phyloP scores from a whole-genome alignment of 169 alveolate genomes.

The Cryptosporidium baileyi region DNA sequence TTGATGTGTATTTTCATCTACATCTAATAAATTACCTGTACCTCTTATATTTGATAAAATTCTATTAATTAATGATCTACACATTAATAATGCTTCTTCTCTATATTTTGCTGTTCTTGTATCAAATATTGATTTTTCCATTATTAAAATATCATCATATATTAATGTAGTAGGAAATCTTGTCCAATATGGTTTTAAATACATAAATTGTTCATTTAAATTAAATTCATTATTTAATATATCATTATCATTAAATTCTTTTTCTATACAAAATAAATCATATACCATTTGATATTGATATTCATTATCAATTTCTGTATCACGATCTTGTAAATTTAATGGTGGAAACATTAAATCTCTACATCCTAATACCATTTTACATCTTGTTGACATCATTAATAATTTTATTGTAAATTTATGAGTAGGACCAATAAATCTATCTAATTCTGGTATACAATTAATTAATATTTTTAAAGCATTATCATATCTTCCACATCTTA shows the following conservation, averaged over 20 bases:
- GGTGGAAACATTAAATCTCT: slow-evolving; percentile 69
- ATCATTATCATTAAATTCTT: slow-evolving; percentile 16
- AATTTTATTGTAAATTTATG: slow-evolving; percentile 59
- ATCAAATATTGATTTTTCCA: slow-evolving; percentile 69
- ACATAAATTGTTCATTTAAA: background rate
- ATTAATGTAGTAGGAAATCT: slow-evolving; percentile 35
- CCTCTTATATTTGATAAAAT: slow-evolving; percentile 58
- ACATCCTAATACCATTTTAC: slow-evolving; percentile 51
- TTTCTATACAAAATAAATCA: slow-evolving; percentile 46
- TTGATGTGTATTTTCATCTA: background rate
- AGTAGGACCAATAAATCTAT: slow-evolving; percentile 51
- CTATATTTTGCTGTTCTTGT: slow-evolving; percentile 19
- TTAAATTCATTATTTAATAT: background rate
- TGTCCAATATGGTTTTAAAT: slow-evolving; percentile 28
- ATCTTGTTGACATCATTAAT: slow-evolving; percentile 68
- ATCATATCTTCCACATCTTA: slow-evolving; percentile 56
- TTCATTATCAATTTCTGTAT: slow-evolving; percentile 37
- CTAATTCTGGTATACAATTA: slow-evolving; percentile 55
- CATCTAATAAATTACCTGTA: slow-evolving; percentile 3
- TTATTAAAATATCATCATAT: slow-evolving; percentile 65
- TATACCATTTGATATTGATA: slow-evolving; percentile 59
- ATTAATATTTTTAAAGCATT: slow-evolving; percentile 44
- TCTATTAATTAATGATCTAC: slow-evolving; percentile 49
- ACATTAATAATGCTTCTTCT: slow-evolving; percentile 55
- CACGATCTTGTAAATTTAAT: slow-evolving; percentile 58